Evolutionary conservation across 2,329 filamentous ascomycete genomes (phyloP).

Genomic region (Aspergillus sp.): DNA sequence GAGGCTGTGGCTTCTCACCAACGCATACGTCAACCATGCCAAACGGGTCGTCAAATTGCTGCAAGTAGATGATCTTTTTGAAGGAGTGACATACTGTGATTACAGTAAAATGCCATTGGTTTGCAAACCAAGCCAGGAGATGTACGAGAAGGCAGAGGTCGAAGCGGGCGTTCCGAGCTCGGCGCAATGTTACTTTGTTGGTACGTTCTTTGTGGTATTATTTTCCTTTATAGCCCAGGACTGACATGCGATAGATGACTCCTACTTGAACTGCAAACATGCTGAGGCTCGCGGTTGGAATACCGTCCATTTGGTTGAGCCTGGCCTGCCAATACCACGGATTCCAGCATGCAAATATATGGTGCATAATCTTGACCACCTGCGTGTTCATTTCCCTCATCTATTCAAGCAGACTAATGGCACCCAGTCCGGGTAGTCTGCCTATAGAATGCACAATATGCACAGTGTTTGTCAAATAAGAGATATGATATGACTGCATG

Average conservation of each 20-base stretch:
- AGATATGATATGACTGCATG: neutral
- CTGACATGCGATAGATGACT: constrained; percentile 58
- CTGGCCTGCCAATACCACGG: constrained; percentile 57
- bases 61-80: constrained; percentile 79
- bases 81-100: constrained; percentile 92
- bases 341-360: constrained; percentile 65
- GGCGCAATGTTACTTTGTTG: constrained; percentile 84
- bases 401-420: constrained; percentile 61
- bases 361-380: constrained; percentile 67
- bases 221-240: constrained; percentile 9
- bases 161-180: constrained; percentile 65
- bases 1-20: constrained; percentile 89
- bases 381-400: constrained; percentile 70
- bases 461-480: neutral
- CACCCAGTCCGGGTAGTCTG: constrained; percentile 2
- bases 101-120: constrained; percentile 67
- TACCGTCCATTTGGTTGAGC: constrained; percentile 77
- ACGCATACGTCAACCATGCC: constrained; percentile 87
- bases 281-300: constrained; percentile 80
- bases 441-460: neutral
- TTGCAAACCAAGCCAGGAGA: constrained; percentile 77
- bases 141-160: constrained; percentile 83
- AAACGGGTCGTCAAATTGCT: constrained; percentile 74
- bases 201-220: constrained; percentile 46
- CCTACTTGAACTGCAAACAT: constrained; percentile 69